A percentile compares a stretch with the other conserved stretches of the same genome.
Evolutionary conservation across 2,329 filamentous ascomycete genomes (phyloP).

Genomic region (Exophiala lecanii-corni): DNA sequence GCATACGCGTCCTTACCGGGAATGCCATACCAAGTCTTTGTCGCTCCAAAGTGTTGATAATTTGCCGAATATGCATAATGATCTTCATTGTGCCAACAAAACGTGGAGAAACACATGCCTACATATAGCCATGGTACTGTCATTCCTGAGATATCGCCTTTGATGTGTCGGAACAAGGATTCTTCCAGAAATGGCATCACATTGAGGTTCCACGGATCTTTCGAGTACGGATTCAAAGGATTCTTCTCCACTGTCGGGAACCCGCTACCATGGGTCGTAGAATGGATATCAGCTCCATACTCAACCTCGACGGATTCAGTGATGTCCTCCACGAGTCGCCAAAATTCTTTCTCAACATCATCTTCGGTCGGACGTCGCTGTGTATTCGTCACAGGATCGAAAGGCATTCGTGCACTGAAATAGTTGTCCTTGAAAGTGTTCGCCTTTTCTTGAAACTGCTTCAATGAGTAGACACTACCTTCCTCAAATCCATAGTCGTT

Average conservation of each 20-base stretch:
- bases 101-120: constrained; percentile 98
- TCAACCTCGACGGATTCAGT: constrained; percentile 97
- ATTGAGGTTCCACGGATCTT: constrained; percentile 93
- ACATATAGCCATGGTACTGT: constrained; percentile 99
- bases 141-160: constrained; percentile 98
- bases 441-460: constrained; percentile 93
- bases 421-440: constrained; percentile 92
- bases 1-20: constrained; percentile 89
- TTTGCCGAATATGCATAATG: constrained; percentile 98
- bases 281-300: constrained; percentile 97
- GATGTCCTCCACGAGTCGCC: constrained; percentile 87
- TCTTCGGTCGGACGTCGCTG: constrained; percentile 83
- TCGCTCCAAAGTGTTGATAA: constrained; percentile 96
- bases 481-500: constrained; percentile 98
- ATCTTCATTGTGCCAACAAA: constrained; percentile 99
- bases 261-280: constrained; percentile 93
- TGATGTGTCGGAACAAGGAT: constrained; percentile 93
- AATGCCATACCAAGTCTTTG: constrained; percentile 99
- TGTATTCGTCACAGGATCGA: constrained; percentile 76
- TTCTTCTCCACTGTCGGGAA: constrained; percentile 93
- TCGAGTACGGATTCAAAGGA: constrained; percentile 78
- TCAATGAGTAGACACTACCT: constrained; percentile 88
- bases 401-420: constrained; percentile 85
- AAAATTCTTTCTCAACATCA: constrained; percentile 94
- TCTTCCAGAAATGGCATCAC: constrained; percentile 85